phyloP scores from a whole-genome alignment of 106 monocot species.

The Apostasia ramifera region DNA sequence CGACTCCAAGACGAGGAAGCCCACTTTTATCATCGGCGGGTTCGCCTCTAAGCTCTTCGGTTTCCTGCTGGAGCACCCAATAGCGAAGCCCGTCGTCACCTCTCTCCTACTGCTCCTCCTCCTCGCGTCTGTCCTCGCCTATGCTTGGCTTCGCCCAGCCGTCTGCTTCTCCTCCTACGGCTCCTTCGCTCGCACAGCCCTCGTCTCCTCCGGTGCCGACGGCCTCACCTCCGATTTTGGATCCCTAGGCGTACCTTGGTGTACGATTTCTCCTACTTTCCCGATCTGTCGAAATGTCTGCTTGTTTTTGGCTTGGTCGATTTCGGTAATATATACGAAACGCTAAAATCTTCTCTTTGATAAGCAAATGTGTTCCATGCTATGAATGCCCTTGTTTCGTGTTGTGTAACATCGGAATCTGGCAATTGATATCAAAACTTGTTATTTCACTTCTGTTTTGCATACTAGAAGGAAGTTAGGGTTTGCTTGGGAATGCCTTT shows the following conservation, averaged over 20 bases:
- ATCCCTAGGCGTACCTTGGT: conserved; percentile 13
- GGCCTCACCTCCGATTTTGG: conserved; percentile 8
- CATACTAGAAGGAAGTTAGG: no score
- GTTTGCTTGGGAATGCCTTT: no score
- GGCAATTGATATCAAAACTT: no score
- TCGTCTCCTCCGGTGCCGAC: not conserved
- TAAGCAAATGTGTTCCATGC: no score
- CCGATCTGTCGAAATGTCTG: not conserved
- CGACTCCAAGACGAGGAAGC: not conserved
- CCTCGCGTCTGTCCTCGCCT: not conserved
- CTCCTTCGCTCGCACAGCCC: not conserved
- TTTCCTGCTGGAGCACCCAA: not conserved
- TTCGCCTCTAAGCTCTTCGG: not conserved
- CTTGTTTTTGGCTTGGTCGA: not conserved
- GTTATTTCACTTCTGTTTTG: no score
- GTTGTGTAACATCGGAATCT: no score
- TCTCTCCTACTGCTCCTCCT: conserved; percentile 1
- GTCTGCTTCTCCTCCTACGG: not conserved
- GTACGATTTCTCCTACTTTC: not conserved
- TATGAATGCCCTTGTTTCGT: no score
- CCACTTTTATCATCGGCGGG: not conserved
- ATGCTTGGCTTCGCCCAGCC: not conserved
- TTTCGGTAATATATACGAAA: no score
- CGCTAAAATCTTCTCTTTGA: no score
- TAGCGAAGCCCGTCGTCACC: not conserved